Conservation (phyloP, 106 monocot species). For the Apostasia ramifera region DNA sequence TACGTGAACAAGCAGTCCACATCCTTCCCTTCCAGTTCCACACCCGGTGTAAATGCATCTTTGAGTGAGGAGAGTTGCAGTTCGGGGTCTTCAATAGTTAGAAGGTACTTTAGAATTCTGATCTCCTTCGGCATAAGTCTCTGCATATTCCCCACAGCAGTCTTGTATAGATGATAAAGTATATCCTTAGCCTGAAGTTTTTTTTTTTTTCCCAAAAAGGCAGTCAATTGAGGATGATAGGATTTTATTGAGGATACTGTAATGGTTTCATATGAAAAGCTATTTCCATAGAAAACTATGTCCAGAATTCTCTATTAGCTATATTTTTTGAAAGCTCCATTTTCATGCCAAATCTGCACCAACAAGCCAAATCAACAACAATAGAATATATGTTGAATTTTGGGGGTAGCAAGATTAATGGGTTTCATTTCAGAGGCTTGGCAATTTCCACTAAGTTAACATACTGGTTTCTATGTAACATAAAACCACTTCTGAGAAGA, state of each 20-base stretch:
- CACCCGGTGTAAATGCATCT: conserved; percentile 87
- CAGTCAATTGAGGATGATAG: not conserved
- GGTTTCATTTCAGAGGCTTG: too few relatives aligned
- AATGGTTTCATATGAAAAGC: not conserved
- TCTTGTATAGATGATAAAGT: conserved; percentile 80
- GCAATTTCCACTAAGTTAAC: too few relatives aligned
- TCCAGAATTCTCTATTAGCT: not conserved
- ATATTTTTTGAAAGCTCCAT: too few relatives aligned
- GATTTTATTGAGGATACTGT: not conserved
- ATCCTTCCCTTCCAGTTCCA: conserved; percentile 76
- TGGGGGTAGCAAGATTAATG: too few relatives aligned
- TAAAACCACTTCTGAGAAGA: too few relatives aligned
- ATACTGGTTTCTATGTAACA: too few relatives aligned
- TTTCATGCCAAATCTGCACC: not conserved
- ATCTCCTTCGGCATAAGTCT: conserved; percentile 94
- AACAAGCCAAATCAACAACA: not conserved
- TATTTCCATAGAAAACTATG: not conserved
- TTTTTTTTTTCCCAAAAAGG: not conserved
- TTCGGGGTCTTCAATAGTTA: conserved; percentile 69
- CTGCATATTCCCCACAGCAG: conserved; percentile 79
- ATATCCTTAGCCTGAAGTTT: conserved; percentile 76
- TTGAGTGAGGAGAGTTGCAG: conserved; percentile 51
- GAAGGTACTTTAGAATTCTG: conserved; percentile 82
- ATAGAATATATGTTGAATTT: too few relatives aligned
- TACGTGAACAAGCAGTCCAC: conserved; percentile 86